Evolutionary conservation across 352 stramenopile species (phyloP).

Genomic region (Aphanomyces stellatus): DNA sequence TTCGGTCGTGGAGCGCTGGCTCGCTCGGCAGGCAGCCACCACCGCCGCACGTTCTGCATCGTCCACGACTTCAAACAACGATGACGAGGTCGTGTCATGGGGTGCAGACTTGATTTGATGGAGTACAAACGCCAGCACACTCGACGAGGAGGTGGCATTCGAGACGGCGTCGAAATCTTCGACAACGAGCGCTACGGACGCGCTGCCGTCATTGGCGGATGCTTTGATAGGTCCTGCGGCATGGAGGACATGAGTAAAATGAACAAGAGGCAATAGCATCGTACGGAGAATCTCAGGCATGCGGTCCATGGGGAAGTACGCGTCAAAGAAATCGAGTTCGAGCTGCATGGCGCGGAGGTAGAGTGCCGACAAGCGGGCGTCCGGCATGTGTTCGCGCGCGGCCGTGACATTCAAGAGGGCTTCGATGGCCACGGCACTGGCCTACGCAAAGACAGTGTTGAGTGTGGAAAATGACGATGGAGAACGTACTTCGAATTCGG

Average conservation of each 20-base stretch:
- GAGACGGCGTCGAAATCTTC: too few species aligned
- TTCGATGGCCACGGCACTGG: conserved; percentile 25
- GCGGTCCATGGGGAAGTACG: conserved; percentile 29
- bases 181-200: too few species aligned
- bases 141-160: too few species aligned
- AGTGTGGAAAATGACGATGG: too few species aligned
- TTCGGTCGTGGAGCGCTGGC: background rate
- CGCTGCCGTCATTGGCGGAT: too few species aligned
- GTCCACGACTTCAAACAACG: background rate
- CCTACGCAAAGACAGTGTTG: too few species aligned
- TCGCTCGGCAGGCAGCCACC: background rate
- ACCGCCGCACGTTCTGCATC: background rate
- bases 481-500: conserved; percentile 29
- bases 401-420: conserved; percentile 31
- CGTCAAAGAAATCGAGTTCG: conserved; percentile 47
- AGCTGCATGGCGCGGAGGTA: conserved; percentile 49
- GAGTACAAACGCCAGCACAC: background rate
- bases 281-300: conserved; percentile 13
- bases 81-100: too few species aligned
- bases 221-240: too few species aligned
- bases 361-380: conserved; percentile 26
- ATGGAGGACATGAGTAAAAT: too few species aligned
- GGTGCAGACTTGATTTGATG: background rate
- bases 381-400: conserved; percentile 20
- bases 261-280: background rate